Evolutionary conservation across 2,329 filamentous ascomycete species (phyloP).

Genomic region (Penicillium sp.): DNA sequence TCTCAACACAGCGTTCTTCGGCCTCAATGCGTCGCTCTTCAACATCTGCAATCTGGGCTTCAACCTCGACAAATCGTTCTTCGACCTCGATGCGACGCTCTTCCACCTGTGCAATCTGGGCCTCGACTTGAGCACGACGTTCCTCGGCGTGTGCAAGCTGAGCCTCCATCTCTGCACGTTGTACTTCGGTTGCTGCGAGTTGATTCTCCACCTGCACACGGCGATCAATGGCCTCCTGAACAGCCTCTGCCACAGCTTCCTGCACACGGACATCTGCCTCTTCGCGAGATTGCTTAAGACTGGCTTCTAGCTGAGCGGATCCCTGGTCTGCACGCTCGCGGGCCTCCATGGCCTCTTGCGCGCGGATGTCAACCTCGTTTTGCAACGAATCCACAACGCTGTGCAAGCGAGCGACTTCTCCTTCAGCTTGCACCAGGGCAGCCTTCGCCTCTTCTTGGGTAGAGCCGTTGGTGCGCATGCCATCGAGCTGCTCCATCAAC

Average conservation of each 20-base stretch:
- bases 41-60: neutral
- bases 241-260: conserved; percentile 10
- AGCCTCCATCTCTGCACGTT: conserved; percentile 3
- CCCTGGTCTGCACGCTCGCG: conserved; percentile 30
- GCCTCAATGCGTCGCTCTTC: neutral
- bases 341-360: conserved; percentile 22
- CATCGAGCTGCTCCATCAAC: conserved; percentile 47
- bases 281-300: conserved; percentile 32
- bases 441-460: conserved; percentile 33
- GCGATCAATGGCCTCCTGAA: conserved; percentile 19
- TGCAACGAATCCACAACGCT: conserved; percentile 55
- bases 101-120: neutral
- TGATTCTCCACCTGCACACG: conserved; percentile 1
- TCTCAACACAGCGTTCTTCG: neutral
- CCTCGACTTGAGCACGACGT: neutral
- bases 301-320: conserved; percentile 29
- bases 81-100: neutral
- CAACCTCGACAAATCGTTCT: neutral
- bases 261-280: conserved; percentile 16
- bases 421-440: conserved; percentile 31
- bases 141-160: neutral
- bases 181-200: neutral
- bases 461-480: conserved; percentile 39
- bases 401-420: conserved; percentile 37
- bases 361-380: conserved; percentile 30